These are phyloP conservation scores for Calonectria leucothoes DNA, from an alignment of 2,329 filamentous ascomycete genomes.

Conservation along the genomic window DNA sequence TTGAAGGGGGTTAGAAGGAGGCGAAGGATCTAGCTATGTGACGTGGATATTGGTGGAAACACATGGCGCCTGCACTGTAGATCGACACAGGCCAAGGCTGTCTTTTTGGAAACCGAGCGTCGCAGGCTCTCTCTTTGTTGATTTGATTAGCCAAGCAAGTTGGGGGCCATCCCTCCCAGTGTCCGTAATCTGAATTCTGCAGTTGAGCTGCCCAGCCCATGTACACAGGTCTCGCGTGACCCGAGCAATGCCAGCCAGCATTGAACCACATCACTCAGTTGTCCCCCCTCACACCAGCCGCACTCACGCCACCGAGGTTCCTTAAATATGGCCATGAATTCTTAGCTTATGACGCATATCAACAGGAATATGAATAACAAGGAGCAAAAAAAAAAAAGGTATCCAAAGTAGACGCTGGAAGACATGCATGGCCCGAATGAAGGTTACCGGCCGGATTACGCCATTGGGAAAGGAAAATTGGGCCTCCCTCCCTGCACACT, in stretches of 20 bases:
- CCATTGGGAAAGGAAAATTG: background rate
- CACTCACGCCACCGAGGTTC: background rate
- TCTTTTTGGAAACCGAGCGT: slow-evolving; percentile 4
- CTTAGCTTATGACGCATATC: background rate
- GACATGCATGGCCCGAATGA: background rate
- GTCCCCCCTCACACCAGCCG: background rate
- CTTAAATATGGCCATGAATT: background rate
- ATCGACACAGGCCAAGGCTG: slow-evolving; percentile 11
- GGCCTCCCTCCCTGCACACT: background rate
- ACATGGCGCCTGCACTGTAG: slow-evolving; percentile 7
- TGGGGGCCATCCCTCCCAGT: background rate
- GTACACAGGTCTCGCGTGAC: background rate
- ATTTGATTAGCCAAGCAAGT: background rate
- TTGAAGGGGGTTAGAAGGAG: slow-evolving; percentile 3
- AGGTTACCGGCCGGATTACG: slow-evolving; percentile 9
- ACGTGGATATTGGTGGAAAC: slow-evolving; percentile 16
- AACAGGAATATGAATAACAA: background rate
- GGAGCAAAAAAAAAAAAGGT: background rate
- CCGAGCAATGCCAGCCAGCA: background rate
- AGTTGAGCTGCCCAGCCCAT: background rate
- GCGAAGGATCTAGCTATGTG: slow-evolving; percentile 21
- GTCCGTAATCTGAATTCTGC: background rate
- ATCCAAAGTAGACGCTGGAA: background rate
- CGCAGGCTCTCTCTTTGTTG: background rate
- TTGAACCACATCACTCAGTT: background rate